A percentile compares a stretch with the other conserved stretches of the same genome.
Evolutionary conservation across 306 rosid genomes (phyloP).

Genomic region (Rosa lucieae): DNA sequence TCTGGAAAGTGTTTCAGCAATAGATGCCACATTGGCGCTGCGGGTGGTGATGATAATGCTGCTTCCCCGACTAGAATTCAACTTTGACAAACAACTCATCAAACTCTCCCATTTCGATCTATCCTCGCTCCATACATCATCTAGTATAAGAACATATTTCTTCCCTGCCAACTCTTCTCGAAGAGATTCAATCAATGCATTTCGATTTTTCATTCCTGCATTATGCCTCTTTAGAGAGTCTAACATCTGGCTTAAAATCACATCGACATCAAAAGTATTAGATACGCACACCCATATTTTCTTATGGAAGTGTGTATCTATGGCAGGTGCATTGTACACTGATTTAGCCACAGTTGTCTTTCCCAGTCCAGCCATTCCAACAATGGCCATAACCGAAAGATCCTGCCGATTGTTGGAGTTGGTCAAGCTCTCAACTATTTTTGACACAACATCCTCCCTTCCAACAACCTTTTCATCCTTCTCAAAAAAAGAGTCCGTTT

Average conservation of each 20-base stretch:
- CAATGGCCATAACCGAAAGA: slow-evolving; percentile 2
- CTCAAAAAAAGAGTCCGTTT: background rate
- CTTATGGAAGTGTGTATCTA: background rate
- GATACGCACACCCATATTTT: slow-evolving; percentile 28
- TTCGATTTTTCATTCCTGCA: too few species aligned
- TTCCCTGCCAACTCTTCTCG: slow-evolving; percentile 1
- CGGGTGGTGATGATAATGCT: slow-evolving; percentile 17
- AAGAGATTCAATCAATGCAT: background rate
- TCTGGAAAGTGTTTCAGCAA: background rate
- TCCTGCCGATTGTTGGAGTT: background rate
- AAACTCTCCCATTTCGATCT: background rate
- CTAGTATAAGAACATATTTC: slow-evolving; percentile 25
- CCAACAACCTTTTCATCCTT: background rate
- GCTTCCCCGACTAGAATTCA: background rate
- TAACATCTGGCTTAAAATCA: background rate
- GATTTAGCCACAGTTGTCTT: slow-evolving; percentile 21
- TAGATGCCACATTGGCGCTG: background rate
- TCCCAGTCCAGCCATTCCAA: slow-evolving; percentile 24
- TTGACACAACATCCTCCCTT: background rate
- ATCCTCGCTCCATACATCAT: slow-evolving; percentile 26
- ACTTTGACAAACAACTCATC: background rate
- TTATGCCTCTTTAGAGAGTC: background rate
- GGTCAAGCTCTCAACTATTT: background rate
- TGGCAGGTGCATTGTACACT: background rate
- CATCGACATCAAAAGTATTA: background rate